Percentiles rank a stretch among this genome's conserved stretches.
Conservation (phyloP, 192 early-diverging fungal species). For the Podila epicladia region DNA sequence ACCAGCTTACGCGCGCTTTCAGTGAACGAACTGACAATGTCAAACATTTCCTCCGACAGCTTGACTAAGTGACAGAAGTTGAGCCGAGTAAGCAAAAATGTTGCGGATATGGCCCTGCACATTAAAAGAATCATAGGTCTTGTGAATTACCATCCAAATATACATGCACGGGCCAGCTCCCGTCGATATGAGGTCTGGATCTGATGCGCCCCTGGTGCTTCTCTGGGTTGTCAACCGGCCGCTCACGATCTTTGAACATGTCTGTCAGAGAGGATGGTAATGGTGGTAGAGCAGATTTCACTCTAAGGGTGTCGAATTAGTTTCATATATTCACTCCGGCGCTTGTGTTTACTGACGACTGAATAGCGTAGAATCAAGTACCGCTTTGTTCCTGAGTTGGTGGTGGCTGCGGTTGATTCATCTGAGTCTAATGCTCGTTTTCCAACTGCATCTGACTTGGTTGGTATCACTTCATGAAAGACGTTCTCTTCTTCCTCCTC, state of each 20-base stretch:
- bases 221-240: conserved; percentile 21
- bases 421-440: not conserved
- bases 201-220: conserved; percentile 23
- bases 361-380: not conserved
- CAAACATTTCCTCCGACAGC: conserved; percentile 34
- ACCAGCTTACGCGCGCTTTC: conserved; percentile 11
- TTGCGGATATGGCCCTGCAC: no score
- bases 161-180: conserved; percentile 47
- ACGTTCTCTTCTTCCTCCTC: conserved; percentile 8
- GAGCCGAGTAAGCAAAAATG: not conserved
- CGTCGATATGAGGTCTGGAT: conserved; percentile 27
- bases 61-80: conserved; percentile 6
- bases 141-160: conserved; percentile 30
- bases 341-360: no score
- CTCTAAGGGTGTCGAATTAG: not conserved
- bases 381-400: no score
- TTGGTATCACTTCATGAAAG: not conserved
- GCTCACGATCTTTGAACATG: conserved; percentile 37
- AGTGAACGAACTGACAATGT: conserved; percentile 15
- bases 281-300: conserved; percentile 12
- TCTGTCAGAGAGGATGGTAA: conserved; percentile 26
- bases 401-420: not conserved
- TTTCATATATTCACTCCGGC: not conserved
- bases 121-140: no score
- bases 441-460: not conserved